Evolutionary conservation across 257 asterid genomes (phyloP).

Genomic region (Agastache rugosa): DNA sequence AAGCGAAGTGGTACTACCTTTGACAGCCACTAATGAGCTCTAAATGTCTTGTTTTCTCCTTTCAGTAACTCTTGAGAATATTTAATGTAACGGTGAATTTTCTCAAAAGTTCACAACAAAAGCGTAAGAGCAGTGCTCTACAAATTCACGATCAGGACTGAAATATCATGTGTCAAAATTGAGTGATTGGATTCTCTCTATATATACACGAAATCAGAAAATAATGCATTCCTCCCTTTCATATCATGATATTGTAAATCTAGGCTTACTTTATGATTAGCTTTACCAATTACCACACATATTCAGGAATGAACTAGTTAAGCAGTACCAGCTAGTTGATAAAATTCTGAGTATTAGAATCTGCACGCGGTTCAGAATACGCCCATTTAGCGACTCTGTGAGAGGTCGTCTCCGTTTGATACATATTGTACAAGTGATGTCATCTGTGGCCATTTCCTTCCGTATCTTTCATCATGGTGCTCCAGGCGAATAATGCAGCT

Average conservation of each 20-base stretch:
- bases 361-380: conserved; percentile 19
- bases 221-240: neutral
- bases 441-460: conserved; percentile 56
- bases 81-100: neutral
- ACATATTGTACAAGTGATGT: conserved; percentile 31
- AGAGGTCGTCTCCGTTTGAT: neutral
- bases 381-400: neutral
- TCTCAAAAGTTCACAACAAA: neutral
- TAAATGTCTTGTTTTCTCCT: neutral
- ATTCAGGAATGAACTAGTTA: conserved; percentile 10
- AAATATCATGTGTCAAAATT: neutral
- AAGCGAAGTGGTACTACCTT: neutral
- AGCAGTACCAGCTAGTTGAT: conserved; percentile 20
- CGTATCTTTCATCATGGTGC: conserved; percentile 58
- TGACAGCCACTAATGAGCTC: conserved; percentile 13
- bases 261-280: conserved; percentile 15
- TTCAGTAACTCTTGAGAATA: neutral
- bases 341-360: conserved; percentile 19
- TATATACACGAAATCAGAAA: neutral
- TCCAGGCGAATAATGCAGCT: conserved; percentile 89
- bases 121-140: neutral
- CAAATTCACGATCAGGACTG: neutral
- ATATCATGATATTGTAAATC: conserved; percentile 1
- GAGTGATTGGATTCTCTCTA: neutral
- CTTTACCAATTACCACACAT: conserved; percentile 7